Percentiles rank a stretch among this genome's conserved stretches.
Evolutionary conservation across 2,329 filamentous ascomycete genomes (phyloP).

Genomic region (Paecilomyces variotii): DNA sequence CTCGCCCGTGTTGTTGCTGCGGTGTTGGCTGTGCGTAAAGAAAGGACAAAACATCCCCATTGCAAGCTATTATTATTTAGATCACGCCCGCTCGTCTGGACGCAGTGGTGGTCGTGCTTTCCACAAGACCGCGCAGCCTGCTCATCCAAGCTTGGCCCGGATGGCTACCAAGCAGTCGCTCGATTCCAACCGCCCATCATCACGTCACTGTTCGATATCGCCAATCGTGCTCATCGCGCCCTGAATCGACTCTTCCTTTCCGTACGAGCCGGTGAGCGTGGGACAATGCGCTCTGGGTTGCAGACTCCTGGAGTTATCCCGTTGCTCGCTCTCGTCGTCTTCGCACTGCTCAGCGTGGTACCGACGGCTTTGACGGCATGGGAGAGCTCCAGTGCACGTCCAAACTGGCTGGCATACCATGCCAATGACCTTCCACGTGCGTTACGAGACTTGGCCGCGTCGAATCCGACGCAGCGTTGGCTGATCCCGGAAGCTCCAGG

Average conservation of each 20-base stretch:
- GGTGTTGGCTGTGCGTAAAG: not conserved
- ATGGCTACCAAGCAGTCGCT: not conserved
- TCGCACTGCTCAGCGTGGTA: constrained; percentile 25
- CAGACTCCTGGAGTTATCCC: constrained; percentile 26
- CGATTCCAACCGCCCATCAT: not conserved
- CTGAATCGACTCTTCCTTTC: not conserved
- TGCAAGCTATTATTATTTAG: not conserved
- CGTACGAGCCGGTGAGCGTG: not conserved
- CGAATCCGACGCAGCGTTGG: not conserved
- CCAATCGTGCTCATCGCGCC: not conserved
- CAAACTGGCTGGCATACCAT: constrained; percentile 16
- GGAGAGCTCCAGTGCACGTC: constrained; percentile 17
- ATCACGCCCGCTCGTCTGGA: not conserved
- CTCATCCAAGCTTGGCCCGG: not conserved
- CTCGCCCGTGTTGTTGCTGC: not conserved
- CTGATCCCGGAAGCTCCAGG: not conserved
- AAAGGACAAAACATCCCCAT: not conserved
- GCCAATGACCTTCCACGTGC: constrained; percentile 17
- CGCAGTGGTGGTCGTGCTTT: not conserved
- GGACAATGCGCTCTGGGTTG: constrained; percentile 27
- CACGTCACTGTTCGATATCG: not conserved
- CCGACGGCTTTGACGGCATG: constrained; percentile 24
- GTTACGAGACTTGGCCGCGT: constrained; percentile 6
- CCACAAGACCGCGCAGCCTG: not conserved
- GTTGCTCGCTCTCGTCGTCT: constrained; percentile 24